A percentile compares a stretch with the other conserved stretches of the same genome.
Evolutionary conservation across 2,329 filamentous ascomycete species (phyloP).

Genomic region (Aspergillus texensis): DNA sequence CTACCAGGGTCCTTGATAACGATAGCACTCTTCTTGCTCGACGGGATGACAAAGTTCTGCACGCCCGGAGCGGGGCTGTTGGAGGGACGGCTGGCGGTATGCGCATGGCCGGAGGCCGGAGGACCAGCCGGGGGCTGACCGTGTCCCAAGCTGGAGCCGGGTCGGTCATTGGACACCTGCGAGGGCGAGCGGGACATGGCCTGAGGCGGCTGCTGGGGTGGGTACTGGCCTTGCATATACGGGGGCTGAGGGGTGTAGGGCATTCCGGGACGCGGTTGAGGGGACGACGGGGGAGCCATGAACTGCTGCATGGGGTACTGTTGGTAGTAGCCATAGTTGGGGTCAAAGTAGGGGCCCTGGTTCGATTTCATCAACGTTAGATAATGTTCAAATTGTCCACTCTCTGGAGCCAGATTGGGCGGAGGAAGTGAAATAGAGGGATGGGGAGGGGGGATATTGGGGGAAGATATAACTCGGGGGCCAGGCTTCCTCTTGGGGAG

Average conservation of each 20-base stretch:
- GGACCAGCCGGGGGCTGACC: slow-evolving; percentile 54
- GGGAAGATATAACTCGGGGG: slow-evolving; percentile 28
- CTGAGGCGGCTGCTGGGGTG: slow-evolving; percentile 54
- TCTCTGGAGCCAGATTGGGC: slow-evolving; percentile 69
- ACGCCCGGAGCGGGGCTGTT: slow-evolving; percentile 62
- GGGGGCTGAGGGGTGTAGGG: slow-evolving; percentile 51
- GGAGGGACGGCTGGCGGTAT: slow-evolving; percentile 59
- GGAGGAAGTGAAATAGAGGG: slow-evolving; percentile 29
- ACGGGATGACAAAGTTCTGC: slow-evolving; percentile 65
- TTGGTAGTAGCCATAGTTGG: slow-evolving; percentile 46
- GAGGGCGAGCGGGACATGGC: slow-evolving; percentile 82
- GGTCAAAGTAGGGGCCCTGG: slow-evolving; percentile 60
- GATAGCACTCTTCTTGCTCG: slow-evolving; percentile 71
- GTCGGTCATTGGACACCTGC: slow-evolving; percentile 72
- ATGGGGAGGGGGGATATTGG: slow-evolving; percentile 24
- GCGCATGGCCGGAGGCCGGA: slow-evolving; percentile 48
- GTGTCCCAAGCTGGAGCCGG: slow-evolving; percentile 63
- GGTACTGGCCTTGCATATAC: slow-evolving; percentile 58
- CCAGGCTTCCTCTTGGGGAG: slow-evolving; percentile 38
- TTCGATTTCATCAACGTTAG: slow-evolving; percentile 64
- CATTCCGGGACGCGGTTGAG: slow-evolving; percentile 52
- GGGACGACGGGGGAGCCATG: slow-evolving; percentile 47
- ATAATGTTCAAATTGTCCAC: slow-evolving; percentile 70
- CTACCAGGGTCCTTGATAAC: slow-evolving; percentile 82
- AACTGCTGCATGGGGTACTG: slow-evolving; percentile 45